A percentile compares a stretch with the other conserved stretches of the same genome.
phyloP scores from a whole-genome alignment of 768 basidiomycete species.

The Russula sp. region DNA sequence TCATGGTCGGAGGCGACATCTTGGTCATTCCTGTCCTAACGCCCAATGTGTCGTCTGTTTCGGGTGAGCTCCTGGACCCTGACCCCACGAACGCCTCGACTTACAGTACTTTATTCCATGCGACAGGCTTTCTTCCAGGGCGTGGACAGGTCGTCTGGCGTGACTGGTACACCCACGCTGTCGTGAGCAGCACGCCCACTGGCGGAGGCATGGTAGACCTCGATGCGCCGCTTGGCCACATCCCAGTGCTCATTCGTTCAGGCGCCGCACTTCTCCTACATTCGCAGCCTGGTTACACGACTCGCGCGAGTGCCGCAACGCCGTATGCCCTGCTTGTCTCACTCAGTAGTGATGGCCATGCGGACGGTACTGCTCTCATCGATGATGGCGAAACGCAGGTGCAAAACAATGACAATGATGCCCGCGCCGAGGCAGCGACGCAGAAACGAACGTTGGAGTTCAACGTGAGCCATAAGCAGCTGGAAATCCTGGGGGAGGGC shows the following conservation, averaged over 20 bases:
- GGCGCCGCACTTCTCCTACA: constrained; percentile 61
- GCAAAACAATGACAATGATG: not conserved
- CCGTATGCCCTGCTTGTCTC: constrained; percentile 61
- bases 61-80: constrained; percentile 39
- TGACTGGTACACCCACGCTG: constrained; percentile 67
- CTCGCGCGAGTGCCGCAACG: constrained; percentile 55
- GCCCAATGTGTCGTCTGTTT: constrained; percentile 62
- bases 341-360: constrained; percentile 41
- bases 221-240: constrained; percentile 64
- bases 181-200: constrained; percentile 35
- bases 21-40: constrained; percentile 71
- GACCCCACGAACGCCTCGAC: not conserved
- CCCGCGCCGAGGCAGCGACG: constrained; percentile 34
- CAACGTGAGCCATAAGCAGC: constrained; percentile 30
- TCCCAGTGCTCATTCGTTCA: constrained; percentile 72
- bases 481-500: constrained; percentile 38
- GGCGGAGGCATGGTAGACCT: constrained; percentile 44
- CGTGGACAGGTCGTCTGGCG: constrained; percentile 55
- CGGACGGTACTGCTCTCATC: constrained; percentile 56
- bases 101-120: not conserved
- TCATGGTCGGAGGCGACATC: constrained; percentile 62
- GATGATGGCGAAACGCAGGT: constrained; percentile 65
- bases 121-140: constrained; percentile 58
- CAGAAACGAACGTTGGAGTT: constrained; percentile 46
- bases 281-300: constrained; percentile 57